These are phyloP conservation scores for Fusarium musae DNA, from an alignment of 2,329 filamentous ascomycete species.

Conservation along the genomic window DNA sequence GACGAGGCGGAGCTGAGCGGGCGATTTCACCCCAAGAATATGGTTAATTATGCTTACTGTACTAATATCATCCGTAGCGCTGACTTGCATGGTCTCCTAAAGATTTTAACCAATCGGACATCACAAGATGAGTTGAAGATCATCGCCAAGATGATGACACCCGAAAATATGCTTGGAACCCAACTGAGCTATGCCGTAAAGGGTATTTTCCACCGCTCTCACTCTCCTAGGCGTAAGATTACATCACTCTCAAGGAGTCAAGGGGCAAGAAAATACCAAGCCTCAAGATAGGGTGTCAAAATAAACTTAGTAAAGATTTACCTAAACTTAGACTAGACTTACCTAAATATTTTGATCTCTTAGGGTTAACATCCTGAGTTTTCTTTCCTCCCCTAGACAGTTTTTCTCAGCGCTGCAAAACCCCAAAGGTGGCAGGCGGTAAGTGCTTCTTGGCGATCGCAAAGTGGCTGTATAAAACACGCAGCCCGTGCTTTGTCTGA, in stretches of 20 bases:
- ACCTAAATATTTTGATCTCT: too few species aligned
- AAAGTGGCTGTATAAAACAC: neutral
- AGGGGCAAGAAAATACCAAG: too few species aligned
- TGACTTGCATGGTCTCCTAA: fast-evolving
- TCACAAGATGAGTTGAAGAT: fast-evolving
- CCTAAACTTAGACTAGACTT: too few species aligned
- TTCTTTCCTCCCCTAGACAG: too few species aligned
- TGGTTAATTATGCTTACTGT: neutral
- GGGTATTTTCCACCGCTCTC: neutral
- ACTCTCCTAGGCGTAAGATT: neutral
- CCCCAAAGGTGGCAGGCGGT: neutral
- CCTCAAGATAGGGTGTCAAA: too few species aligned
- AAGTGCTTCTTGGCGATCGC: neutral
- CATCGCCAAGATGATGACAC: neutral
- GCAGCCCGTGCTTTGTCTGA: neutral
- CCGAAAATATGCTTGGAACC: neutral
- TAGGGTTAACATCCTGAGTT: too few species aligned
- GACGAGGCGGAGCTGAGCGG: neutral
- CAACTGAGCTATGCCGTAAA: neutral
- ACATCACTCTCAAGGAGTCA: neutral
- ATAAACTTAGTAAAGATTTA: too few species aligned
- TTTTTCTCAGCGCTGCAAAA: neutral
- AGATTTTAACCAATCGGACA: neutral
- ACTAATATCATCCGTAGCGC: neutral
- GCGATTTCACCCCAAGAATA: neutral